phyloP scores from a whole-genome alignment of 345 rosid species.

The Lenwebbia sp. region DNA sequence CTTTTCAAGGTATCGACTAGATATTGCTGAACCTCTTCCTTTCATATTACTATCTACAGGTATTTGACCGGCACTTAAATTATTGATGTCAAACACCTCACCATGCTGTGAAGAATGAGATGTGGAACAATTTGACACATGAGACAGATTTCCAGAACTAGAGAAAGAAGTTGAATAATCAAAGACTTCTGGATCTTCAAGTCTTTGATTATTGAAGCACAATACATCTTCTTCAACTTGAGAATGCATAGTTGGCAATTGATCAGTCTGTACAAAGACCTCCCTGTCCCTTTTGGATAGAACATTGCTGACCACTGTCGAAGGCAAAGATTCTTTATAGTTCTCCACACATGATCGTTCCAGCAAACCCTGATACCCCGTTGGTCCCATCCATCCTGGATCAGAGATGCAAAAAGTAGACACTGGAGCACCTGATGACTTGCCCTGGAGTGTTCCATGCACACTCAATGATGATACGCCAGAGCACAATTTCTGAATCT shows the following conservation, averaged over 20 bases:
- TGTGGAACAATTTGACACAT: constrained; percentile 25
- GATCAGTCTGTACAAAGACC: constrained; percentile 11
- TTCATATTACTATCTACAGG: constrained; percentile 24
- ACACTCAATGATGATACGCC: constrained; percentile 27
- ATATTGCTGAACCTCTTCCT: constrained; percentile 14
- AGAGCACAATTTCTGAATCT: constrained; percentile 1
- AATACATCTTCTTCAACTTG: constrained; percentile 54
- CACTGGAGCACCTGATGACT: constrained; percentile 15
- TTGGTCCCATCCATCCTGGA: constrained; percentile 23
- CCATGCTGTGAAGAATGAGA: constrained; percentile 27
- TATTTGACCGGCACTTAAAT: constrained; percentile 18
- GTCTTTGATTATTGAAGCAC: constrained; percentile 48
- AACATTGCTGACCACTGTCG: constrained; percentile 14
- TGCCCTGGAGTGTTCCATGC: constrained; percentile 17
- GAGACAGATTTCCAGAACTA: constrained; percentile 23
- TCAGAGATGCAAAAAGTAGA: constrained; percentile 21
- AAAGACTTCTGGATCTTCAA: constrained; percentile 45
- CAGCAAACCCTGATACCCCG: constrained; percentile 19
- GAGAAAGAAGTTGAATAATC: constrained; percentile 22
- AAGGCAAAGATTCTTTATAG: constrained; percentile 8
- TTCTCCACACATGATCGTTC: constrained; percentile 21
- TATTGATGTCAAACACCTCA: constrained; percentile 7
- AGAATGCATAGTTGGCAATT: constrained; percentile 5
- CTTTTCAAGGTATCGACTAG: constrained; percentile 42
- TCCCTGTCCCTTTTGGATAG: constrained; percentile 9